Conservation (phyloP, 2,329 filamentous ascomycete species). For the Microdochium bolleyi region DNA sequence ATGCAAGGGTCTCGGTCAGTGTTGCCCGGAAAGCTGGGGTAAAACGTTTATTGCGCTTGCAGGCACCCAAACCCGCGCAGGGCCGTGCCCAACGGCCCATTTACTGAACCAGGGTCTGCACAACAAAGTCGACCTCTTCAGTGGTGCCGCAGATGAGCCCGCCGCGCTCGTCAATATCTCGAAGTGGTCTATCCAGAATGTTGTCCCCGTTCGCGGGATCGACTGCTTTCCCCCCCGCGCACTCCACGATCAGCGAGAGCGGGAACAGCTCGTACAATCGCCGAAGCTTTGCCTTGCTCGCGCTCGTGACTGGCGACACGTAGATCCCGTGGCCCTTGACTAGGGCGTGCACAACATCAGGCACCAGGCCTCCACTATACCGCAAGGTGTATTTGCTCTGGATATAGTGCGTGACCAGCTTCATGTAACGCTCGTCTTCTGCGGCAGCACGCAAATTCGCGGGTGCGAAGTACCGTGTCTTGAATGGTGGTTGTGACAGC, state of each 20-base stretch:
- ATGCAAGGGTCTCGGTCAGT: background rate
- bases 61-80: no score
- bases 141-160: constrained; percentile 42
- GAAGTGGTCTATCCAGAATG: constrained; percentile 29
- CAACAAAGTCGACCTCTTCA: constrained; percentile 35
- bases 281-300: constrained; percentile 48
- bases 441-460: constrained; percentile 52
- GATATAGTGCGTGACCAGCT: constrained; percentile 41
- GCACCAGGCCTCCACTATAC: constrained; percentile 53
- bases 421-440: constrained; percentile 39
- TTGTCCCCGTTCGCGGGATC: constrained; percentile 34
- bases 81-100: no score
- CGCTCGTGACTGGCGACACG: constrained; percentile 44
- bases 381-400: constrained; percentile 47
- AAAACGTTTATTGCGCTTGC: no score
- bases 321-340: constrained; percentile 57
- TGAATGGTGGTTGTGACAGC: constrained; percentile 28
- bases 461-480: constrained; percentile 52
- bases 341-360: constrained; percentile 50
- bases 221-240: constrained; percentile 47
- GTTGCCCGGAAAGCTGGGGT: background rate
- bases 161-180: constrained; percentile 37
- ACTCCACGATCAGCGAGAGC: constrained; percentile 52
- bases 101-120: background rate
- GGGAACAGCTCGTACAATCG: constrained; percentile 52